Percentiles rank a stretch among this genome's conserved stretches.
Conservation (phyloP, 176 grass and related monocot species). For the Hordeum vulgare region DNA sequence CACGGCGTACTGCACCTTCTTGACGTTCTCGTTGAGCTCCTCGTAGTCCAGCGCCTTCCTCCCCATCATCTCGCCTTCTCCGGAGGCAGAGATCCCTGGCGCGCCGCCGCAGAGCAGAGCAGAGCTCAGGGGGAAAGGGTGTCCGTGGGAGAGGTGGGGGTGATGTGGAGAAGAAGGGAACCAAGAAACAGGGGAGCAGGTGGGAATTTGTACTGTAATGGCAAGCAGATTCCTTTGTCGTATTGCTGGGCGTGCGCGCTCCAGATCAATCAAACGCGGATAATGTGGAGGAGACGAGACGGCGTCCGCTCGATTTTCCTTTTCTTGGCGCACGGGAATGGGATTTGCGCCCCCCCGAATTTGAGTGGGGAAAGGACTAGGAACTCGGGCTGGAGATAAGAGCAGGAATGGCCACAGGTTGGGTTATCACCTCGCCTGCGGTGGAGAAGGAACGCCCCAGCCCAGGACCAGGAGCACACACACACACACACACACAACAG, state of each 20-base stretch:
- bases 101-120: background rate
- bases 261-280: slow-evolving; percentile 15
- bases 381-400: slow-evolving; percentile 23
- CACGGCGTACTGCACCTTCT: slow-evolving; percentile 87
- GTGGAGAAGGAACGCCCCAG: slow-evolving; percentile 1
- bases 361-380: background rate
- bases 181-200: slow-evolving; percentile 33
- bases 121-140: background rate
- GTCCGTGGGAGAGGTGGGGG: background rate
- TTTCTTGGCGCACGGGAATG: background rate
- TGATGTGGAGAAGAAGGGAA: slow-evolving; percentile 15
- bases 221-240: slow-evolving; percentile 27
- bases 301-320: slow-evolving; percentile 17
- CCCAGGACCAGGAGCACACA: no score
- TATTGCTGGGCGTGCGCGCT: slow-evolving; percentile 3
- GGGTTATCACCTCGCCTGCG: slow-evolving; percentile 43
- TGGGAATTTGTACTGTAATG: slow-evolving; percentile 43
- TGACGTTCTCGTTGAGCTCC: slow-evolving; percentile 94
- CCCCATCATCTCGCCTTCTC: background rate
- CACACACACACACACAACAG: background rate
- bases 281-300: slow-evolving; percentile 21
- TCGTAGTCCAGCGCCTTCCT: slow-evolving; percentile 85
- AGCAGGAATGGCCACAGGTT: slow-evolving; percentile 31
- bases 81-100: background rate
- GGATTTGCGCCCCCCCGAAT: background rate